Conservation (phyloP, 1,284 basidiomycete species). For the Ceratobasidium sp. region DNA sequence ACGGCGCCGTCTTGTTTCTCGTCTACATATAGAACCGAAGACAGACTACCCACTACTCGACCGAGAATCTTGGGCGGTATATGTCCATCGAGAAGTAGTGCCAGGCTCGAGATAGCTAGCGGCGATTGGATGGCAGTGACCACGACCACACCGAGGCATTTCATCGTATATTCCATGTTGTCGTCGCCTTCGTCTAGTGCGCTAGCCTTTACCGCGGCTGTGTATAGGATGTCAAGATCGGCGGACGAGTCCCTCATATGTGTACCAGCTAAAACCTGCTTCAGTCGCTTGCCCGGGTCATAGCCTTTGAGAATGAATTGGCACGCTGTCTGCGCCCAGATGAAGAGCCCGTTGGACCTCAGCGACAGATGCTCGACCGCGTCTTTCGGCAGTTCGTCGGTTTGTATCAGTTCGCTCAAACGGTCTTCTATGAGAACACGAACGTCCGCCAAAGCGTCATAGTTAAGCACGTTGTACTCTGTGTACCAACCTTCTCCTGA, state of each 20-base stretch:
- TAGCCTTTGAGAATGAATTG: neutral
- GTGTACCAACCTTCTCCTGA: neutral
- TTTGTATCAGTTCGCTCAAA: neutral
- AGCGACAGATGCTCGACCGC: neutral
- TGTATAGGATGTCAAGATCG: neutral
- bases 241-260: too few species aligned
- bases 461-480: neutral
- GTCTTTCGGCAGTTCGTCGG: neutral
- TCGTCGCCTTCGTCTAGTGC: neutral
- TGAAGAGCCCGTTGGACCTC: conserved; percentile 16
- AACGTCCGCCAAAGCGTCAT: neutral
- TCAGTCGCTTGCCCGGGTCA: neutral
- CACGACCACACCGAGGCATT: neutral
- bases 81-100: neutral
- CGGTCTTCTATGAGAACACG: neutral
- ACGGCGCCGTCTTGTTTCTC: neutral
- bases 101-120: neutral
- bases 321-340: conserved; percentile 17
- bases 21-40: conserved; percentile 18
- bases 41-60: neutral
- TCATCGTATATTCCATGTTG: neutral
- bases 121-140: neutral
- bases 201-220: neutral
- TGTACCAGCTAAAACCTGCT: neutral
- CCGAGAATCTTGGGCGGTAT: neutral